A percentile compares a stretch with the other conserved stretches of the same genome.
These are phyloP conservation scores for Diaporthe caulivora DNA, from an alignment of 2,329 filamentous ascomycete genomes.

Conservation along the genomic window DNA sequence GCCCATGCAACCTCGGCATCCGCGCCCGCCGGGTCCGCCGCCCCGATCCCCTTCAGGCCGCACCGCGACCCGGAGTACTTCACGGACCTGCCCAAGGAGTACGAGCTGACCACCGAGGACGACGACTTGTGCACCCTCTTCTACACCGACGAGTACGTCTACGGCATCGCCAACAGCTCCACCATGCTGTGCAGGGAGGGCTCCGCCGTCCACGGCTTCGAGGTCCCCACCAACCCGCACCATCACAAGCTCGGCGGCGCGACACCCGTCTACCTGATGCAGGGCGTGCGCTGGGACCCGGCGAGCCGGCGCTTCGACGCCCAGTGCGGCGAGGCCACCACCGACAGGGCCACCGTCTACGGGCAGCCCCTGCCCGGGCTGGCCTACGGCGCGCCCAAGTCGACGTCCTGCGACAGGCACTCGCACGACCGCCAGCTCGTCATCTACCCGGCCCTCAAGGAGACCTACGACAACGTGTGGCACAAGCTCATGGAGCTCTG, in stretches of 20 bases:
- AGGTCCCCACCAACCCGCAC: constrained; percentile 25
- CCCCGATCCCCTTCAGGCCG: not conserved
- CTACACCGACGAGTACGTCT: constrained; percentile 32
- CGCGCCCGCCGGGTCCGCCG: not conserved
- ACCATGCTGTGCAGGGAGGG: not conserved
- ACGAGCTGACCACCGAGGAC: constrained; percentile 11
- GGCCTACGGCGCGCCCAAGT: not conserved
- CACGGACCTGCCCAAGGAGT: constrained; percentile 21
- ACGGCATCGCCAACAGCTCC: constrained; percentile 22
- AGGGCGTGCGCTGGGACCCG: constrained; percentile 27
- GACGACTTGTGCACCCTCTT: constrained; percentile 30
- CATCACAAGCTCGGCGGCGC: constrained; percentile 27
- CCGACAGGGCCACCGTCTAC: constrained; percentile 4
- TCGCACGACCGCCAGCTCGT: not conserved
- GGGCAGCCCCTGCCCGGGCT: not conserved
- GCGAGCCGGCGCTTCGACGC: not conserved
- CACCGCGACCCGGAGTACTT: constrained; percentile 3
- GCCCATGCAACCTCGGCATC: not conserved
- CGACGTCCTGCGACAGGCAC: not conserved
- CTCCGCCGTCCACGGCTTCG: constrained; percentile 23
- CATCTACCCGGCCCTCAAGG: constrained; percentile 28
- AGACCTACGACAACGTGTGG: constrained; percentile 31
- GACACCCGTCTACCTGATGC: constrained; percentile 22
- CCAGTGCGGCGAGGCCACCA: not conserved
- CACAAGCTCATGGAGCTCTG: constrained; percentile 32